Percentiles rank a stretch among this genome's conserved stretches.
phyloP scores from a whole-genome alignment of 2,329 filamentous ascomycete species.

The Sporothrix euskadiensis region DNA sequence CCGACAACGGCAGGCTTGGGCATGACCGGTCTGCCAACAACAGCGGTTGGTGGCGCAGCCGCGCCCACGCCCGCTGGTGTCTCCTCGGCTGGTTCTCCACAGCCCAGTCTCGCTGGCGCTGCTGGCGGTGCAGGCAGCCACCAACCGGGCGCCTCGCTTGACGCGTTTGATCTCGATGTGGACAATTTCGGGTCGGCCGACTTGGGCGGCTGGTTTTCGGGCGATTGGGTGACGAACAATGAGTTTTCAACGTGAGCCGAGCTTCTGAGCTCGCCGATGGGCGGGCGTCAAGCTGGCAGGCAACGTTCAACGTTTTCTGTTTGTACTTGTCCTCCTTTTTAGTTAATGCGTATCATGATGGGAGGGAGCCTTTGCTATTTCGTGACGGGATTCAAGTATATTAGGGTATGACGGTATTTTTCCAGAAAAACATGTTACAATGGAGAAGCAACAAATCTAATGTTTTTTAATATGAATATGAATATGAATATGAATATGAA shows the following conservation, averaged over 20 bases:
- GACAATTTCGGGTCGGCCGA: constrained; percentile 35
- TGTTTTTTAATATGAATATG: too few relatives aligned
- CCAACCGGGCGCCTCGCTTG: constrained; percentile 32
- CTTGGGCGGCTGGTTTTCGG: constrained; percentile 33
- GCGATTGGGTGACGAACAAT: constrained; percentile 35
- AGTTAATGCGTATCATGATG: not conserved
- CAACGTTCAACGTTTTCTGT: not conserved
- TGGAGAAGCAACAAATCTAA: not conserved
- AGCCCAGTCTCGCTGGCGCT: not conserved
- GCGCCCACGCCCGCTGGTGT: not conserved
- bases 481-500: too few relatives aligned
- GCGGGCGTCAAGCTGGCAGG: too few relatives aligned
- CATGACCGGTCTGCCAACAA: not conserved
- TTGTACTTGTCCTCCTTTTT: not conserved
- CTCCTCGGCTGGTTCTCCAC: not conserved
- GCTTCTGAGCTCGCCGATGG: too few relatives aligned
- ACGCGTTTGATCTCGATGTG: constrained; percentile 40
- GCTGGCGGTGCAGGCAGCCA: not conserved
- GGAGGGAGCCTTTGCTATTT: too few relatives aligned
- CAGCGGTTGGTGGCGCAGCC: not conserved
- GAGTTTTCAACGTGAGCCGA: constrained; percentile 15
- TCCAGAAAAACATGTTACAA: not conserved
- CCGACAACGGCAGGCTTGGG: not conserved
- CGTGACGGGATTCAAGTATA: too few relatives aligned
- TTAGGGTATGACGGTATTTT: not conserved